These are phyloP conservation scores for Colletotrichum shisoi DNA, from an alignment of 2,329 filamentous ascomycete species.

Conservation along the genomic window DNA sequence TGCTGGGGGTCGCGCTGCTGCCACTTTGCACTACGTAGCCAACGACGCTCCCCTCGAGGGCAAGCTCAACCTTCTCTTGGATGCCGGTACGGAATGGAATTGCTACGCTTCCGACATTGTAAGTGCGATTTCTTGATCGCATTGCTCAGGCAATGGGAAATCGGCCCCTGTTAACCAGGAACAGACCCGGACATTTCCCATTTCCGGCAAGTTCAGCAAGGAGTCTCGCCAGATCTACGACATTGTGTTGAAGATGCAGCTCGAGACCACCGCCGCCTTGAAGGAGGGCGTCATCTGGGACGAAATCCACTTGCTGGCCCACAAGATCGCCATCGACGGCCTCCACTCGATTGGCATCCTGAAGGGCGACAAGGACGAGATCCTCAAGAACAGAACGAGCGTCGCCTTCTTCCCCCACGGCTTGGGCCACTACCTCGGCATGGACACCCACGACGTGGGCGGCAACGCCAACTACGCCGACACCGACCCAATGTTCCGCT, in stretches of 20 bases:
- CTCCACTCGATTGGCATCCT: conserved; percentile 79
- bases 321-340: conserved; percentile 82
- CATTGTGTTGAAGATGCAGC: conserved; percentile 87
- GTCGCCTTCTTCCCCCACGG: conserved; percentile 93
- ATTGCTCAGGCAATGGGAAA: not conserved
- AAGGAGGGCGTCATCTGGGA: conserved; percentile 81
- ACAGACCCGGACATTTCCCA: conserved; percentile 85
- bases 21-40: conserved; percentile 86
- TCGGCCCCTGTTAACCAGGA: conserved; percentile 49
- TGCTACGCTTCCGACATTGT: conserved; percentile 75
- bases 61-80: conserved; percentile 82
- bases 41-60: conserved; percentile 74
- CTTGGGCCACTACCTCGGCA: conserved; percentile 86
- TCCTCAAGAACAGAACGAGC: conserved; percentile 80
- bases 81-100: conserved; percentile 80
- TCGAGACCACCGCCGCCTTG: conserved; percentile 75
- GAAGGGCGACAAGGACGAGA: conserved; percentile 71
- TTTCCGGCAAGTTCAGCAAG: conserved; percentile 73
- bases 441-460: conserved; percentile 90
- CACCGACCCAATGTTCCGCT: conserved; percentile 83
- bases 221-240: conserved; percentile 80
- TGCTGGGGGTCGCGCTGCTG: conserved; percentile 79
- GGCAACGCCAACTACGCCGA: conserved; percentile 82
- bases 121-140: not conserved
- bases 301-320: conserved; percentile 79